Percentiles rank a stretch among this genome's conserved stretches.
phyloP scores from a whole-genome alignment of 345 rosid species.

The Gossypium bickii region DNA sequence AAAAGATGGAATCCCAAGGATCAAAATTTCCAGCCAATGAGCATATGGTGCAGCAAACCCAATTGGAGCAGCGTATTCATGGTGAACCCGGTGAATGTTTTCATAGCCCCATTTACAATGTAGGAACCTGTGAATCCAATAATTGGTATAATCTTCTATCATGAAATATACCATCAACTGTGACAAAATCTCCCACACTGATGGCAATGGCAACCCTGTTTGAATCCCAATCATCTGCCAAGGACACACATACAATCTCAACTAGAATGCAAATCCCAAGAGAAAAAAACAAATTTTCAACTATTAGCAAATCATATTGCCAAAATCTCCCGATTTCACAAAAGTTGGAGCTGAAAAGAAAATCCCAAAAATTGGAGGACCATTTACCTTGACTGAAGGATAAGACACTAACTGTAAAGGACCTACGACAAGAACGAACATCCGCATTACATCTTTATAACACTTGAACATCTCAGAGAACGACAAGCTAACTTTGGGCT shows the following conservation, averaged over 20 bases:
- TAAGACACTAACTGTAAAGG: slow-evolving; percentile 80
- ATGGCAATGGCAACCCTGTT: slow-evolving; percentile 71
- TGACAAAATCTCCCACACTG: slow-evolving; percentile 56
- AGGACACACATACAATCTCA: slow-evolving; percentile 4
- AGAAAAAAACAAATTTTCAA: background rate
- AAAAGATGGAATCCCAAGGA: slow-evolving; percentile 90
- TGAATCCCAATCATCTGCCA: slow-evolving; percentile 70
- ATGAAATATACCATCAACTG: slow-evolving; percentile 73
- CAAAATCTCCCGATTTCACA: background rate
- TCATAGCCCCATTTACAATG: slow-evolving; percentile 91
- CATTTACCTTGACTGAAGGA: slow-evolving; percentile 67
- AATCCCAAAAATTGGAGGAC: background rate
- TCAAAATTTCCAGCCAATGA: slow-evolving; percentile 88
- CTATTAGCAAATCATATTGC: background rate
- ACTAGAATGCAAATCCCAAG: background rate
- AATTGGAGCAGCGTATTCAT: slow-evolving; percentile 78
- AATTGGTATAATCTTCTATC: slow-evolving; percentile 80
- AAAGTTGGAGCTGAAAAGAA: background rate
- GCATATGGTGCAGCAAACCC: slow-evolving; percentile 87
- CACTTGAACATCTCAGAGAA: slow-evolving; percentile 54
- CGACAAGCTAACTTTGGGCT: slow-evolving; percentile 68
- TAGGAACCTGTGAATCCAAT: slow-evolving; percentile 84
- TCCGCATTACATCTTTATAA: slow-evolving; percentile 71
- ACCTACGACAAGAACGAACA: slow-evolving; percentile 72
- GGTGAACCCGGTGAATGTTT: slow-evolving; percentile 84